Percentiles rank a stretch among this genome's conserved stretches.
These are phyloP conservation scores for sweet orange (Citrus sinensis) DNA, from an alignment of 345 rosid species.

Conservation along the genomic window DVS_A1.0 CM039162.1:26132001-26132500, in stretches of 20 bases:
- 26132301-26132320: background rate
- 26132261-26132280: constrained; percentile 4
- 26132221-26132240: constrained; percentile 1
- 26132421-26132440: background rate
- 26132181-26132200: constrained; percentile 6
- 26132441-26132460: constrained; percentile 1
- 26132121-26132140: background rate
- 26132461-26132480: constrained; percentile 2
- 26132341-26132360: background rate
- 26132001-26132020: background rate
- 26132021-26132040: background rate
- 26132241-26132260: background rate
- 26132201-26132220: background rate
- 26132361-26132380: constrained; percentile 10
- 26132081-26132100: background rate
- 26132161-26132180: background rate
- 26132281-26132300: background rate
- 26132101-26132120: background rate
- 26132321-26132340: background rate
- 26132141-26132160: background rate
- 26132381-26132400: background rate
- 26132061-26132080: background rate
- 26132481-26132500: constrained; percentile 12
- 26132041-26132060: background rate
- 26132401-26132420: constrained; percentile 3